Evolutionary conservation across 192 early-diverging fungal genomes (phyloP).

Genomic region (Funneliformis mosseae): DNA sequence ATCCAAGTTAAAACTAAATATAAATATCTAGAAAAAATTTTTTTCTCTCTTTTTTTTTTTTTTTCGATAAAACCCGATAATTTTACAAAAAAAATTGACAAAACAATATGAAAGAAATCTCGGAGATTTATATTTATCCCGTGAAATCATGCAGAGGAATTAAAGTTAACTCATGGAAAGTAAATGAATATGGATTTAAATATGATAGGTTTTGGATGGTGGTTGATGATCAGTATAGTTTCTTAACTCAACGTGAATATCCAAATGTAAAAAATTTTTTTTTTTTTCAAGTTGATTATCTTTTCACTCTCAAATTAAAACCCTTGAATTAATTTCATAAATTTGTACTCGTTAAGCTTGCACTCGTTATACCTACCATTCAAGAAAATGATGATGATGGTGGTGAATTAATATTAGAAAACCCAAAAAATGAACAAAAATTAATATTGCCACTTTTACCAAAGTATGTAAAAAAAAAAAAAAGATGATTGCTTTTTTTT

Average conservation of each 20-base stretch:
- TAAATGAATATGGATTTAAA: conserved; percentile 32
- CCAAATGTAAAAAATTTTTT: conserved; percentile 31
- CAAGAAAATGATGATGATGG: background rate
- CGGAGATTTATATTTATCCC: conserved; percentile 49
- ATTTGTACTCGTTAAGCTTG: background rate
- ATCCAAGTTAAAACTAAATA: no score
- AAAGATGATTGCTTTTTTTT: background rate
- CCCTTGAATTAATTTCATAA: no score
- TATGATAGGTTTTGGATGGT: conserved; percentile 39
- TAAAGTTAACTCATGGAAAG: conserved; percentile 34
- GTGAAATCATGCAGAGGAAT: conserved; percentile 60
- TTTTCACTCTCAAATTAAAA: no score
- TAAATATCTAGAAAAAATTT: no score
- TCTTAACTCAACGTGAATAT: conserved; percentile 29
- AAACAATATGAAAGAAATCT: background rate
- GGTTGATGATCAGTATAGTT: conserved; percentile 31
- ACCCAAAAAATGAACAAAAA: conserved; percentile 1
- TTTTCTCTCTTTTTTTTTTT: no score
- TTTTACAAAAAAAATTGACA: background rate
- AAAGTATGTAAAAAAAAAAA: conserved; percentile 5
- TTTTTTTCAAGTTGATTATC: no score
- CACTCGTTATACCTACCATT: background rate
- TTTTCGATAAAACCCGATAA: background rate
- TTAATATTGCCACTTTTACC: conserved; percentile 15
- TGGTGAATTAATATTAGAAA: background rate